These are phyloP conservation scores for Fraxinus americana DNA, from an alignment of 257 asterid genomes.

Conservation along the genomic window DNA sequence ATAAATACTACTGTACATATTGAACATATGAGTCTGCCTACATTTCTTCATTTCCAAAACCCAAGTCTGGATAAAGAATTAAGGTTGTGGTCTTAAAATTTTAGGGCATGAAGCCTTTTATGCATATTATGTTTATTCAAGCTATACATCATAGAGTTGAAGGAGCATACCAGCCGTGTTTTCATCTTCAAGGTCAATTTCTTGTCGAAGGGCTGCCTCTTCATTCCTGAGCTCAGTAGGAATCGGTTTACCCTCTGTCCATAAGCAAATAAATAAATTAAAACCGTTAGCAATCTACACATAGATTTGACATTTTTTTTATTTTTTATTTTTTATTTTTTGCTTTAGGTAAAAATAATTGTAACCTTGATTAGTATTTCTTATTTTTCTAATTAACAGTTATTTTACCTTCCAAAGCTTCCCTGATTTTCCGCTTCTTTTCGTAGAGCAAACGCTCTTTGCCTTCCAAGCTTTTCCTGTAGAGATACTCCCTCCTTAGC, in stretches of 20 bases:
- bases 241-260: constrained; percentile 88
- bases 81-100: neutral
- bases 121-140: neutral
- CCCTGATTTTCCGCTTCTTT: constrained; percentile 81
- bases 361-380: neutral
- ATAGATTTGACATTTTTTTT: neutral
- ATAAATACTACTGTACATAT: neutral
- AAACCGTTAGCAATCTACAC: neutral
- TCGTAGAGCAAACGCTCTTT: constrained; percentile 87
- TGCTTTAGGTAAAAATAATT: neutral
- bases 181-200: constrained; percentile 94
- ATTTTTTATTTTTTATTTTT: neutral
- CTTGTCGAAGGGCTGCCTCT: constrained; percentile 87
- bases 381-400: neutral
- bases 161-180: constrained; percentile 63
- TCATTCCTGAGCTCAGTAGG: constrained; percentile 97
- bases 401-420: constrained; percentile 71
- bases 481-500: constrained; percentile 78
- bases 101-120: neutral
- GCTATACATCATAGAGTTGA: neutral
- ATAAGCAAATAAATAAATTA: neutral
- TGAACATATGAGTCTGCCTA: neutral
- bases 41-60: neutral
- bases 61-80: neutral
- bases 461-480: constrained; percentile 90